These are phyloP conservation scores for Pythium chondricola DNA, from an alignment of 352 stramenopile species.

Conservation along the genomic window DNA sequence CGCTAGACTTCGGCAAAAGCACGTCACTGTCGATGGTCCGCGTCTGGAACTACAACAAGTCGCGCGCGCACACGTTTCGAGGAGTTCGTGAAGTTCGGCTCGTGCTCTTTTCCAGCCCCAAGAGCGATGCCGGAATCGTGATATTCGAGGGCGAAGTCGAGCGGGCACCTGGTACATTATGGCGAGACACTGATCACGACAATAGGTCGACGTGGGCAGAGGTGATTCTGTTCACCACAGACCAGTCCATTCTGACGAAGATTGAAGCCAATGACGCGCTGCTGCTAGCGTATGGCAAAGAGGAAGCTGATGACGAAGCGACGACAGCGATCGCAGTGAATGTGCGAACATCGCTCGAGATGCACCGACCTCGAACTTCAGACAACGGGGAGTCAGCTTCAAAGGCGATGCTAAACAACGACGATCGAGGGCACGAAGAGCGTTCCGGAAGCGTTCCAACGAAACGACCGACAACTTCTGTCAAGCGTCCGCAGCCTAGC, in stretches of 20 bases:
- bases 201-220: slow-evolving; percentile 45
- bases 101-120: slow-evolving; percentile 25
- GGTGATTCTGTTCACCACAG: slow-evolving; percentile 84
- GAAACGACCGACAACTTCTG: slow-evolving; percentile 41
- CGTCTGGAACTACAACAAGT: slow-evolving; percentile 94
- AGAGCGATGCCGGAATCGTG: slow-evolving; percentile 4
- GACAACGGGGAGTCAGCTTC: too few relatives aligned
- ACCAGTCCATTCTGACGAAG: slow-evolving; percentile 44
- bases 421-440: neutral
- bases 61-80: slow-evolving; percentile 70
- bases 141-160: slow-evolving; percentile 87
- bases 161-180: slow-evolving; percentile 60
- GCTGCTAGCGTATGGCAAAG: slow-evolving; percentile 12
- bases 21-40: slow-evolving; percentile 73
- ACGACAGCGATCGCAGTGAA: slow-evolving; percentile 25
- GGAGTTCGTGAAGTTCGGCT: slow-evolving; percentile 57
- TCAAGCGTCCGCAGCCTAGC: slow-evolving; percentile 8
- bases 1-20: slow-evolving; percentile 35
- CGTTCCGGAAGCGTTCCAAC: neutral
- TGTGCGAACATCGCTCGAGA: slow-evolving; percentile 37
- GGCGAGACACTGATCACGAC: slow-evolving; percentile 38
- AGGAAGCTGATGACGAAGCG: slow-evolving; percentile 46
- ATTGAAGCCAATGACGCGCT: slow-evolving; percentile 64
- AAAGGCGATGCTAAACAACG: slow-evolving; percentile 9
- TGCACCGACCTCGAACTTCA: slow-evolving; percentile 45